Base-by-base conservation (phyloP, 495 filamentous ascomycete genomes). In the Tuber aestivum region DNA sequence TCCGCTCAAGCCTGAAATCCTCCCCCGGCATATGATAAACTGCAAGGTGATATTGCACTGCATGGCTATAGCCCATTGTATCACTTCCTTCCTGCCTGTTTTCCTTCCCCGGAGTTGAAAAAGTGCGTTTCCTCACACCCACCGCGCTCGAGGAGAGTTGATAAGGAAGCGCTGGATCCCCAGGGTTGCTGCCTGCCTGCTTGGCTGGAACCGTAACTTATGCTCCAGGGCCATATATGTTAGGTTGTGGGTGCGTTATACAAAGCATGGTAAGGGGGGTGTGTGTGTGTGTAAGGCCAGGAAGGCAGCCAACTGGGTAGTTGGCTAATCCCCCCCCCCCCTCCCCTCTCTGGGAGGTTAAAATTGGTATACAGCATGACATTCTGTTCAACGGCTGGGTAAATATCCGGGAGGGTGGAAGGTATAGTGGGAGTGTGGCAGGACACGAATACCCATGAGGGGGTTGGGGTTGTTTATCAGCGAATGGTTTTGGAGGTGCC, bases 61-160 rank as follows among this genome's bases (percentile, higher is more conserved):
- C 20, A 35, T 65, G 27, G 14, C 7, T 65, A 32, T 7, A 35
- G 56, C 1, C 27, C 56, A 18, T 35, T 27, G 32, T 35, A 65
- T 65, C 56, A 65, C 27, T 65, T 65, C 56, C 48, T 56, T 44
- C 42, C 38, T 40, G 3, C 2, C 45, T n/a, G n/a, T n/a, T n/a
- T 50, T 56, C 50, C 10, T 56, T 56, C 10, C 50, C 50, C 9
- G 3, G n/a, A 10, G 9, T 8, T 8, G 27, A 27, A 35, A 27
- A 65, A 65, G 56, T 65, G 56, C 56, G 56, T 65, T 35, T 65
- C 56, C 56, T 65, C 56, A 65, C 56, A n/a, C 56, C 50, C 48
- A 21, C 50, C 32, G 56, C 27, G 32, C 35, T 65, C 32, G 27
- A 16, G 32, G 1, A 14, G 56, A 18, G 27, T 18, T 65, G 56